Conservation (phyloP, 2,329 filamentous ascomycete species). For the Fusarium pseudonygamai region DNA sequence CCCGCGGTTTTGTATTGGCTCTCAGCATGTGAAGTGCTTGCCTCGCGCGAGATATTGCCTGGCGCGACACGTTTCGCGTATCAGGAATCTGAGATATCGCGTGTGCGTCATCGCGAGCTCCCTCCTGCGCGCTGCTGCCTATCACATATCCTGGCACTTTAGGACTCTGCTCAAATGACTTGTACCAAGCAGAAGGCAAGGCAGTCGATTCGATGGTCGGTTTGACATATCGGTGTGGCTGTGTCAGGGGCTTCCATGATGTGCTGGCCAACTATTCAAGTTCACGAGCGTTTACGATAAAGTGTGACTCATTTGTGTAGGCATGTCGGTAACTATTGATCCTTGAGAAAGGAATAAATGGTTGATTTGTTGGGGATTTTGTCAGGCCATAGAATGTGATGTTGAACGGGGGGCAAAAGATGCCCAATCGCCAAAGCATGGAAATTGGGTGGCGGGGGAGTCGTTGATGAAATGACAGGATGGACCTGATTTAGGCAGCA, state of each 20-base stretch:
- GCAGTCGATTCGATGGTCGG: constrained; percentile 7
- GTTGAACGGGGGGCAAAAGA: constrained; percentile 1
- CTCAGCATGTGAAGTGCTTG: constrained; percentile 2
- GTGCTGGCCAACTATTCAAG: constrained; percentile 3
- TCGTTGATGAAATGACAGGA: constrained; percentile 3
- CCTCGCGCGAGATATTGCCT: constrained; percentile 5
- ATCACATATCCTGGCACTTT: constrained; percentile 5
- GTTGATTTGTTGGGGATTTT: background rate
- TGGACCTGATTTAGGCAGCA: constrained; percentile 5
- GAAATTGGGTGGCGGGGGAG: constrained; percentile 4
- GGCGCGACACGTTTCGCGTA: constrained; percentile 5
- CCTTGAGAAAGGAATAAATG: background rate
- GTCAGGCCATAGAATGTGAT: background rate
- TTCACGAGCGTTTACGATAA: background rate
- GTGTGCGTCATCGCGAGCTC: constrained; percentile 11
- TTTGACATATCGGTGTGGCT: constrained; percentile 32
- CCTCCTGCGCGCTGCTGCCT: constrained; percentile 34
- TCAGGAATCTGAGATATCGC: background rate
- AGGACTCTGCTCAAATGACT: constrained; percentile 7
- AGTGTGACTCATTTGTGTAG: constrained; percentile 20
- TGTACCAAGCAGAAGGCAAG: background rate
- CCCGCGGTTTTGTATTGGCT: constrained; percentile 16
- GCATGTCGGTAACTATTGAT: background rate
- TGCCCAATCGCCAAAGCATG: constrained; percentile 14
- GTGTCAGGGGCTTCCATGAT: constrained; percentile 5